phyloP scores from a whole-genome alignment of 163 green algal genomes.

The Scenedesmus sp. region DNA sequence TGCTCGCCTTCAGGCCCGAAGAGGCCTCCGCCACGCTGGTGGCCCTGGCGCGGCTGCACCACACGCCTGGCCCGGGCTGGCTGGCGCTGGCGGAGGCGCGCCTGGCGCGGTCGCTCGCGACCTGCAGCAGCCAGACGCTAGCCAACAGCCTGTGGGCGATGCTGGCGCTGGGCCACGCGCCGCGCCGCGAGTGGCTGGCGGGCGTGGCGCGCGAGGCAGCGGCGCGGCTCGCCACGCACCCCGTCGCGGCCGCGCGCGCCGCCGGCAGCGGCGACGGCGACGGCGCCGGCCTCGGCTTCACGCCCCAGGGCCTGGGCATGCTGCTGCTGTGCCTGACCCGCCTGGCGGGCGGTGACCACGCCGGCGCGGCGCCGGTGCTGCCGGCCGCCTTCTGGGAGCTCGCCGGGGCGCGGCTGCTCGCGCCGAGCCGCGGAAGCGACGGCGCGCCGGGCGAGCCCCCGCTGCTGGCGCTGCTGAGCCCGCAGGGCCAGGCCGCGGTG shows the following conservation, averaged over 20 bases:
- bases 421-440: too few relatives aligned
- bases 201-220: not conserved
- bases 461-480: not conserved
- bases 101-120: not conserved
- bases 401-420: too few relatives aligned
- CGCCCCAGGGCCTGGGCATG: not conserved
- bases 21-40: not conserved
- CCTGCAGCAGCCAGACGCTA: constrained; percentile 6
- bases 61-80: constrained; percentile 4
- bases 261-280: not conserved
- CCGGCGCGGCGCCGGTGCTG: too few relatives aligned
- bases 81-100: constrained; percentile 7
- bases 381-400: too few relatives aligned
- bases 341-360: not conserved
- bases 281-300: not conserved
- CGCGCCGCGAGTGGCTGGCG: not conserved
- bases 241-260: not conserved
- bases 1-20: constrained; percentile 1
- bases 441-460: not conserved
- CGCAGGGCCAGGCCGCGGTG: not conserved
- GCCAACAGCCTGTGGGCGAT: constrained; percentile 14
- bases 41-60: not conserved
- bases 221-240: not conserved
- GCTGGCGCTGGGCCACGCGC: not conserved
- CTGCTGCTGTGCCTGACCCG: constrained; percentile 21